Conservation (phyloP, 306 rosid species). For the Crataegus laevigata region DNA sequence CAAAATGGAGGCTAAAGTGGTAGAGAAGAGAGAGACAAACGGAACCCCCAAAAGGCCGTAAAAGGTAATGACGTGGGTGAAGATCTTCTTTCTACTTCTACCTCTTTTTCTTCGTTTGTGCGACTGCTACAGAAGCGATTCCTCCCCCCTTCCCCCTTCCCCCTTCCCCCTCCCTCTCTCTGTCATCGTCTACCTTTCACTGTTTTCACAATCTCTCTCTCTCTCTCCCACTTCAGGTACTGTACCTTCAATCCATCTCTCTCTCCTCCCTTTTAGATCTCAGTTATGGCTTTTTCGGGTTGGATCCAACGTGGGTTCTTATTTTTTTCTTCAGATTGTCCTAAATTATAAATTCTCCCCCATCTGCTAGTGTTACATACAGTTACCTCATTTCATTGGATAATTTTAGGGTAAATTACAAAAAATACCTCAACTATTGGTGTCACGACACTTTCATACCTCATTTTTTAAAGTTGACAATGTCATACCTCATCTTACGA, state of each 20-base stretch:
- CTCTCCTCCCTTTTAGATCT: constrained; percentile 20
- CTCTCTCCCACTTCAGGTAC: constrained; percentile 1
- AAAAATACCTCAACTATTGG: too few species aligned
- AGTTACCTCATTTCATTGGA: not conserved
- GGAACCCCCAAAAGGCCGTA: not conserved
- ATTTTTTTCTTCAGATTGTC: not conserved
- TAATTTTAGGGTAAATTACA: too few species aligned
- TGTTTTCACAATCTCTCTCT: not conserved
- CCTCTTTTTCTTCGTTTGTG: not conserved
- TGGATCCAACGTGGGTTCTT: constrained; percentile 20
- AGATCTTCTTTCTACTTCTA: constrained; percentile 26
- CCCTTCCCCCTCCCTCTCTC: not conserved
- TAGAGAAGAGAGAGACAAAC: too few species aligned
- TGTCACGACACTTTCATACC: too few species aligned
- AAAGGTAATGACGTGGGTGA: constrained; percentile 31
- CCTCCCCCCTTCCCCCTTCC: too few species aligned
- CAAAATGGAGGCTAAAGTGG: not conserved
- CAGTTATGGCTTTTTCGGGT: constrained; percentile 26
- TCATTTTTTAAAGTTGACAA: too few species aligned
- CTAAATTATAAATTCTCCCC: not conserved
- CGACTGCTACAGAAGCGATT: constrained; percentile 5
- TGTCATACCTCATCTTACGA: too few species aligned
- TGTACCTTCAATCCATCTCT: not conserved
- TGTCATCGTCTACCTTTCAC: not conserved
- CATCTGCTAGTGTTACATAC: not conserved